Evolutionary conservation across 1,284 basidiomycete genomes (phyloP), one percentile per base, ranked within the genome.

Genomic region (Termitomyces sp.): DNA sequence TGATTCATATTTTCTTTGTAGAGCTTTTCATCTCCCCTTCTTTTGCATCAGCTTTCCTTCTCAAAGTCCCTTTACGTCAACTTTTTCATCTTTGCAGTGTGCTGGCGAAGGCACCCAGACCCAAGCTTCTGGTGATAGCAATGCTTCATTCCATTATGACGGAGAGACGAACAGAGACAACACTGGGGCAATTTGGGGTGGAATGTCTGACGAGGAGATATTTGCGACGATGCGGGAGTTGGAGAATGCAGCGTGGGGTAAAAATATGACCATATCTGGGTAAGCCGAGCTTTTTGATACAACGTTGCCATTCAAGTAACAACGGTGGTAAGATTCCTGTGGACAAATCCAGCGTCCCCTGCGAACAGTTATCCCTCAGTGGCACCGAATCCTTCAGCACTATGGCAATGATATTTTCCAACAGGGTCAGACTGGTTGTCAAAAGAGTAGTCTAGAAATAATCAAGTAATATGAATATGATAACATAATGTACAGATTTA

Each of bases 11-110:
- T 10, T 21, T 34, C 35, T 47, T 50, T 54, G 53, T 11, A 86
- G 84, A 84, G 8, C 84, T 91, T 65, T 92, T 93, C 61, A 77
- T 93, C 39, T 91, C 91, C 62, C 79, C 87, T 1, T 81, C 89
- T 1, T 93, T 93, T 63, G 91, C 91, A 0, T 88, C 88, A 39
- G 91, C 87, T 0, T 91, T 90, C 68, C 70, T 91, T 50, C 77
- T 91, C 58, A 90, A 90, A 77, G 86, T 86, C 24, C 55, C 4
- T 54, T 56, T 3, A 48, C 54, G 7, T 42, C 54, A 10, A 54
- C 60, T 2, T 63, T 60, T 47, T 56, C 62, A 9, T 54, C 57
- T n/a, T 28, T 34, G 24, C 19, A 42, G 34, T 37, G 2, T 39
- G 39, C 21, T 40, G 3, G 21, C 9, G 37, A 16, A 18, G 28